Evolutionary conservation across 768 basidiomycete species (phyloP), one percentile per base, ranked within the genome.

Genomic region (Russula ochroleuca): DNA sequence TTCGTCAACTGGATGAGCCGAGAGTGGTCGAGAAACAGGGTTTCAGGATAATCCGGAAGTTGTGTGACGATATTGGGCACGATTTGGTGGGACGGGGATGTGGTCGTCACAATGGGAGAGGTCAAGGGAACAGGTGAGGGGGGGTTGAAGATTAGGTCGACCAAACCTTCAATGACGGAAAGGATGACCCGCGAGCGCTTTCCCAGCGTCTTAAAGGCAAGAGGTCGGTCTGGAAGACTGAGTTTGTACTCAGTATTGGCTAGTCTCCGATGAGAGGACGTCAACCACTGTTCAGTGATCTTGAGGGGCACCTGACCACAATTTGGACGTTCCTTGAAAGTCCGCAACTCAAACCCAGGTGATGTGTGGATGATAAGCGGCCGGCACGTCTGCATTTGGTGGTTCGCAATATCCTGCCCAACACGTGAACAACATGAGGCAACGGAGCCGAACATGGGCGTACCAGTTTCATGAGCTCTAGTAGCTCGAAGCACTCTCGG

Each of bases 391-490:
- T 93, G 89, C 37, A 97, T 83, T 76, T 96, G 94, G 76, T 96
- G 94, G 73, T 97, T 97, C 31, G 94, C 94, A 66, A 97, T 94
- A 74, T 97, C 94, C 94, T 96, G 70, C 45, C 65, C 57, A 52
- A 68, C 64, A 68, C 70, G 45, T 72, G 68, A 57, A 68, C 19
- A 56, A 51, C 66, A 64, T 40, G 61, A 53, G 45, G 65, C 14
- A 13, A 67, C 62, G 54, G 66, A 47, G 31, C 64, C 37, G 50
- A 37, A 51, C 41, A 50, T 23, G 51, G 48, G 83, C 90, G 71
- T 71, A 91, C 94, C 70, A 97, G 80, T 80, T 95, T 95, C 94
- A 97, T 96, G 64, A 95, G 82, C 76, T 96, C 94, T 43, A 95
- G 78, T 66, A 96, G 86, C 72, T 95, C 93, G 73, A 94, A 84